phyloP scores from a whole-genome alignment of 163 green algal species.

The Chlorella variabilis region DNA sequence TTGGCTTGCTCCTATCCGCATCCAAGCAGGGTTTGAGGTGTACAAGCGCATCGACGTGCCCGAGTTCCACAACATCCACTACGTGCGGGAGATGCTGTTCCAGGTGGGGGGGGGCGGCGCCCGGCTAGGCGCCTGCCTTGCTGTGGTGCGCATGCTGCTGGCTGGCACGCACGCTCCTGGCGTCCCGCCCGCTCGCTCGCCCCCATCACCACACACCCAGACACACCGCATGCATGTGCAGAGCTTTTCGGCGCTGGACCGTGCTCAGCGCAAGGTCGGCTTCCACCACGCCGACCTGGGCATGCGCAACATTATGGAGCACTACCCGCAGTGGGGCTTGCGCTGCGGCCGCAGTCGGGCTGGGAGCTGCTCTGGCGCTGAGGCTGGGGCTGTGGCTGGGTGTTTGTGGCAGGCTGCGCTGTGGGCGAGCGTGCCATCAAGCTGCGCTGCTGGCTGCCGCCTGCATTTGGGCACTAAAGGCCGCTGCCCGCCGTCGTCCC shows the following conservation, averaged over 20 bases:
- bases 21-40: slow-evolving; percentile 44
- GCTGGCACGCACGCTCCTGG: neutral
- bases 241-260: slow-evolving; percentile 52
- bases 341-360: neutral
- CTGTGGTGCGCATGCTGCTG: neutral
- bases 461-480: too few relatives aligned
- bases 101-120: slow-evolving; percentile 8
- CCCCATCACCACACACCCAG: too few relatives aligned
- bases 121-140: neutral
- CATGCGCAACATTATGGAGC: slow-evolving; percentile 66
- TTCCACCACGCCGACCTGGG: slow-evolving; percentile 65
- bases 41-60: slow-evolving; percentile 42
- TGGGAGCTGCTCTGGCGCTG: too few relatives aligned
- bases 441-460: too few relatives aligned
- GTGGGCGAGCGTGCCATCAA: too few relatives aligned
- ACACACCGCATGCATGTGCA: too few relatives aligned
- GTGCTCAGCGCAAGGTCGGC: slow-evolving; percentile 44
- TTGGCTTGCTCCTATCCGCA: too few relatives aligned
- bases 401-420: too few relatives aligned
- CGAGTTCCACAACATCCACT: slow-evolving; percentile 64
- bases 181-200: neutral
- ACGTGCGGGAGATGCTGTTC: slow-evolving; percentile 58
- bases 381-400: too few relatives aligned
- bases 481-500: too few relatives aligned
- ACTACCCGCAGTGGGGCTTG: slow-evolving; percentile 26